Conservation (phyloP, 176 grass and related monocot genomes). For the Phoenix roebelenii region DNA sequence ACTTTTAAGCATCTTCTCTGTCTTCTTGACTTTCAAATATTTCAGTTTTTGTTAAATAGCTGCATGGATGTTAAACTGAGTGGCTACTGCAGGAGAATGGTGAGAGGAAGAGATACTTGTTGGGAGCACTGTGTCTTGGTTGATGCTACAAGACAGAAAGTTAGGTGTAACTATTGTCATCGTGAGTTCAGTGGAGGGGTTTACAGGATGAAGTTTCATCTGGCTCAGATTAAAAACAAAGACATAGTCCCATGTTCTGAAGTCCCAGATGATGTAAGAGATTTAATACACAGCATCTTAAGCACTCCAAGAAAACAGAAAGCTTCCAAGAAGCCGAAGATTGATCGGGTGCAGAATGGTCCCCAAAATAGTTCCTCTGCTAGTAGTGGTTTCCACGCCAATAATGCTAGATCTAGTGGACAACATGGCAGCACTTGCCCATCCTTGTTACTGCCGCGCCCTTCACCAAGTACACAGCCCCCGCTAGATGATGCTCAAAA, state of each 20-base stretch:
- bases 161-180: slow-evolving; percentile 20
- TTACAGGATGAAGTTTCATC: slow-evolving; percentile 24
- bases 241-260: slow-evolving; percentile 18
- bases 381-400: slow-evolving; percentile 10
- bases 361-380: slow-evolving; percentile 18
- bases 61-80: background rate
- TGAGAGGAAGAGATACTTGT: slow-evolving; percentile 23
- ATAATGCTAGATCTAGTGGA: slow-evolving; percentile 20
- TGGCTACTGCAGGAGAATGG: slow-evolving; percentile 13
- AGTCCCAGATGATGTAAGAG: slow-evolving; percentile 18
- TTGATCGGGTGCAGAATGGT: slow-evolving; percentile 6
- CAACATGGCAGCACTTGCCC: slow-evolving; percentile 21
- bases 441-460: slow-evolving; percentile 9
- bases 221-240: slow-evolving; percentile 26
- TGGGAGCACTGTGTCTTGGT: slow-evolving; percentile 25
- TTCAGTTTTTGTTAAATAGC: background rate
- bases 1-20: background rate
- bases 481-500: slow-evolving; percentile 13
- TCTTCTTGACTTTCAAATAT: background rate
- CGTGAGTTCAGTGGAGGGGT: slow-evolving; percentile 22
- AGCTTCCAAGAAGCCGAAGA: slow-evolving; percentile 7
- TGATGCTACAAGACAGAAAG: slow-evolving; percentile 26
- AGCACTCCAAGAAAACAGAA: slow-evolving; percentile 17
- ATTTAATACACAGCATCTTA: slow-evolving; percentile 19
- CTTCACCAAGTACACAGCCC: slow-evolving; percentile 12